These are phyloP conservation scores for Ceratobasidium theobromae DNA, from an alignment of 1,284 basidiomycete species.

Conservation along the genomic window DNA sequence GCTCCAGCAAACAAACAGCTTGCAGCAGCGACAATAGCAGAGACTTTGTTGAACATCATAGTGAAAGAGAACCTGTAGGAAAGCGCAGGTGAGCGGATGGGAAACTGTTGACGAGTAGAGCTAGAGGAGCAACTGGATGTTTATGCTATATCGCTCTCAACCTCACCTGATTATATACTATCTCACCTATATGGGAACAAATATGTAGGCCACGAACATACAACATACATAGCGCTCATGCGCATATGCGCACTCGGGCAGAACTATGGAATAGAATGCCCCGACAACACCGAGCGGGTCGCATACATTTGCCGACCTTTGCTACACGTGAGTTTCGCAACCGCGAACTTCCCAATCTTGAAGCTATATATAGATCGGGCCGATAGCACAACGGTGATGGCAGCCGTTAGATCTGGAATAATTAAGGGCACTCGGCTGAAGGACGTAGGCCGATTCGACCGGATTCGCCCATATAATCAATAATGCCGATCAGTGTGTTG, in stretches of 20 bases:
- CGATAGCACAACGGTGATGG: no score
- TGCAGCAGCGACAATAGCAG: background rate
- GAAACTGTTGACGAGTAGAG: background rate
- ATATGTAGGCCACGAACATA: background rate
- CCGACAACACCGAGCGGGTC: slow-evolving; percentile 3
- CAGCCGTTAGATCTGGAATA: no score
- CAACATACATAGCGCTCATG: background rate
- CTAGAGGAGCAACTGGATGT: background rate
- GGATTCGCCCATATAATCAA: no score
- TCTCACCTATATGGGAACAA: background rate
- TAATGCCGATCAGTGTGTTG: no score
- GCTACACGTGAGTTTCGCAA: background rate
- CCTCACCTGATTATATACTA: background rate
- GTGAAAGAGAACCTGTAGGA: no score
- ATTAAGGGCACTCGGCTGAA: no score
- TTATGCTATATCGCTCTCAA: background rate
- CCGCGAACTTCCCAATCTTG: background rate
- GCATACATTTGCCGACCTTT: background rate
- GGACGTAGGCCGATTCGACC: no score
- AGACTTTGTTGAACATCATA: slow-evolving; percentile 18
- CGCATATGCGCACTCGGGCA: background rate
- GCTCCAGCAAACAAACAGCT: slow-evolving; percentile 13
- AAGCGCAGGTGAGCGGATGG: no score
- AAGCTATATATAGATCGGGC: background rate
- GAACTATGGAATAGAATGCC: background rate